phyloP scores from a whole-genome alignment of 441 rosid genomes.

The Populus tomentosa region DNA sequence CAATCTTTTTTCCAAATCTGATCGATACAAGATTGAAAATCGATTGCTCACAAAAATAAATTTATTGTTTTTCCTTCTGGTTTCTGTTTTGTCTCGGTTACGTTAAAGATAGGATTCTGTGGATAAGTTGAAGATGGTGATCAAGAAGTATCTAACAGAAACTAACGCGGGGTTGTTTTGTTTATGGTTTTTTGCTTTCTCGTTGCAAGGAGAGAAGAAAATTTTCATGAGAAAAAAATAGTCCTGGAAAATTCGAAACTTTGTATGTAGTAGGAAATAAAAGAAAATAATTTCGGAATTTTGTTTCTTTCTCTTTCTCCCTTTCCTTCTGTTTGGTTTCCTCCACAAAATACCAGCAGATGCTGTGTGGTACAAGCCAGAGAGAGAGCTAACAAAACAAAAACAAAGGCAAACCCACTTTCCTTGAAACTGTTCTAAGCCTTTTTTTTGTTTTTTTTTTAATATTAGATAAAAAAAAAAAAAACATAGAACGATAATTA shows the following conservation, averaged over 20 bases:
- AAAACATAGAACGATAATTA: not conserved
- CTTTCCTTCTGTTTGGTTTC: not conserved
- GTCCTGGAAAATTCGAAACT: not conserved
- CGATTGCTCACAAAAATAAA: not conserved
- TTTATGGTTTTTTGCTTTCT: not conserved
- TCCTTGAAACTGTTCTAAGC: not conserved
- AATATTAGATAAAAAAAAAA: too few relatives aligned
- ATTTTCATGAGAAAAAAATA: not conserved
- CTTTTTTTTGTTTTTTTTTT: not conserved
- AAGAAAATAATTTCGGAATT: not conserved
- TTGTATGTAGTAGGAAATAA: not conserved
- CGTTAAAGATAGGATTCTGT: not conserved
- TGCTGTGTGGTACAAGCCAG: not conserved
- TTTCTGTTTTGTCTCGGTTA: not conserved
- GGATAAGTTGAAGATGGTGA: not conserved
- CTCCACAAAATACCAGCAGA: constrained; percentile 2
- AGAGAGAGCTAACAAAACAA: not conserved
- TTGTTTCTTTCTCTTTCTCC: not conserved
- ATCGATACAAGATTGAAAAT: not conserved
- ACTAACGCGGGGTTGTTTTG: not conserved
- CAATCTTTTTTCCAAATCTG: not conserved
- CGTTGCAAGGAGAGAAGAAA: not conserved
- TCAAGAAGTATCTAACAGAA: not conserved
- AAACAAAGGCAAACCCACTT: not conserved
- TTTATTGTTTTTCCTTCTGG: not conserved